Base-by-base conservation (phyloP, 257 asterid species). In the Leptodermis oblonga region DNA sequence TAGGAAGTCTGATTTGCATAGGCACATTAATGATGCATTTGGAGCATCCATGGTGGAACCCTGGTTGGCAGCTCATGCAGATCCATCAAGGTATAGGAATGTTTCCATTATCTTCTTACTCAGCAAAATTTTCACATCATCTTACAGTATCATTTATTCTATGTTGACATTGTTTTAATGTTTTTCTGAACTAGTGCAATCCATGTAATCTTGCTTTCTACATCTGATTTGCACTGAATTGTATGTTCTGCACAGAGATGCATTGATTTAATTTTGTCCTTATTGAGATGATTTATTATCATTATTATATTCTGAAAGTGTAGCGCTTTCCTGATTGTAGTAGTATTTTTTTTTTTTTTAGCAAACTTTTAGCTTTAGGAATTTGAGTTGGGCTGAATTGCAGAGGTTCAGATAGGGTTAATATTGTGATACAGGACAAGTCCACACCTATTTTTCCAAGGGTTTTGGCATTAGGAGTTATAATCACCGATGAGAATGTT, bases 11-110 rank as follows among this genome's bases (percentile, higher is more conserved):
- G 94, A 86, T 73, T 76, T 79, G 65, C 81, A 68, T 72, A 70
- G 84, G 84, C 95, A 79, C 68, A 74, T 90, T 78, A 83, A 88
- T 0, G 96, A 90, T 72, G 96, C 92, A 2, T 88, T 90, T 69
- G 96, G 98, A 56, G 96, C 96, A 52, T 89, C 96, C 17, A 73
- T 89, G 96, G 90, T 86, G 43, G 98, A 92, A 83, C 98, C 98
- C 5, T 92, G 98, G 98, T 74, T 92, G 89, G 95, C 96, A 83
- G 92, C 98, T 59, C 98, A 92, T 74, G 98, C 90, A 25, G 98
- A 92, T 87, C 98, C 96, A 23, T 89, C 94, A 52, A 89, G 98
- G 98, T 92, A 72, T 51, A 6, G 20, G 22, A 56, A 5, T 70
- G 60, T 48, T 68, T 54, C 64, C 28, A 11, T 41, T 58, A 25